Evolutionary conservation across 345 rosid species (phyloP).

Genomic region (Lepidium didymum): DNA sequence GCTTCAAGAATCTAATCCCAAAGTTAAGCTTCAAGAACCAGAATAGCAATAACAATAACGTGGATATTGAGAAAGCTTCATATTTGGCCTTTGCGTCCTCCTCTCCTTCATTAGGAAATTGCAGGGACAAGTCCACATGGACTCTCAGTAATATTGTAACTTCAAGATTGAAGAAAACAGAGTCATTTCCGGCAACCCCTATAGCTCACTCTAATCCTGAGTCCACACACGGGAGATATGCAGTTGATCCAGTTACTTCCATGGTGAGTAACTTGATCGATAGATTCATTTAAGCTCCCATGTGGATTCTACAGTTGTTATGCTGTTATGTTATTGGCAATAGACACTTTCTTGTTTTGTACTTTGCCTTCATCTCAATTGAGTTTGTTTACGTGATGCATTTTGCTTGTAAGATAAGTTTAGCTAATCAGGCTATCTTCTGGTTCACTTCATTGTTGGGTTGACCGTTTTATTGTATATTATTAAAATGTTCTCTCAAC

Average conservation of each 20-base stretch:
- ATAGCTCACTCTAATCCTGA: slow-evolving; percentile 80
- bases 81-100: slow-evolving; percentile 52
- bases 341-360: neutral
- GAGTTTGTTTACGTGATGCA: slow-evolving; percentile 3
- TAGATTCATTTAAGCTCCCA: neutral
- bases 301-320: slow-evolving; percentile 1
- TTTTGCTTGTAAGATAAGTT: slow-evolving; percentile 1
- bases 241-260: slow-evolving; percentile 34
- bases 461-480: neutral
- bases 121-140: slow-evolving; percentile 45
- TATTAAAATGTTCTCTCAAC: slow-evolving; percentile 9
- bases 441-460: slow-evolving; percentile 10
- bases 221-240: slow-evolving; percentile 66
- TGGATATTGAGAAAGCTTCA: slow-evolving; percentile 75
- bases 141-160: slow-evolving; percentile 56
- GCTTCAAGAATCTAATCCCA: slow-evolving; percentile 57
- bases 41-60: slow-evolving; percentile 29
- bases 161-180: slow-evolving; percentile 44
- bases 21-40: slow-evolving; percentile 65
- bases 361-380: neutral
- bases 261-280: slow-evolving; percentile 34
- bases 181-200: slow-evolving; percentile 68
- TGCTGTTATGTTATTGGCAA: slow-evolving; percentile 6
- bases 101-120: slow-evolving; percentile 37
- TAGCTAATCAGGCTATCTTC: neutral